Evolutionary conservation across 2,329 filamentous ascomycete genomes (phyloP), one percentile per base, ranked within the genome.

Genomic region (Ceratocystis papillata): DNA sequence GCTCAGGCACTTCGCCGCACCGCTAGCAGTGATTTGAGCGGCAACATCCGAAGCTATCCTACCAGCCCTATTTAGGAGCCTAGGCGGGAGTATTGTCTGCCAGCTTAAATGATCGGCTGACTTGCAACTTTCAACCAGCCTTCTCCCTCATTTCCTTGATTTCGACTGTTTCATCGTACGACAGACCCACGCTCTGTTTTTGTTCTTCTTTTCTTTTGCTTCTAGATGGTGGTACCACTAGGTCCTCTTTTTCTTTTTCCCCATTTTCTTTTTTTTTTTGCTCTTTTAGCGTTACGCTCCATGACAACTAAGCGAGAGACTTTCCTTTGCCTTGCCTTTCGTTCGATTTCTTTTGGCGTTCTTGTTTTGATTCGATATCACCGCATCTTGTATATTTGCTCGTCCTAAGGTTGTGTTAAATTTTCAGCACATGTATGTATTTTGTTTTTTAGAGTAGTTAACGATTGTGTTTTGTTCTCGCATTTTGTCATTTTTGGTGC

Each of bases 1-100:
- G 83, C 87, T 64, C 91, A 96, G 76, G 92, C 90, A 17, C 78
- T 96, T 72, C 81, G 89, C 73, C 87, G 89, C 74, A 96, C 91
- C 15, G 89, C 86, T 57, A 96, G 90, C 75, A 84, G 88, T 20
- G 93, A 96, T 73, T 77, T 96, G 67, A 79, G 79, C 70, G 44
- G 44, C 20, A 77, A 76, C 61, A 73, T 79, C 61, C 77, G 81
- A 68, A 86, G 84, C 74, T 76, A 79, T 63, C 83, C 84, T 2
- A 76, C 79, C 44, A 87, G 84, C 71, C 84, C 84, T 1, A 76
- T 83, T 41, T 81, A 84, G 59, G 71, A 67, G 6, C 70, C 10
- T 17, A 7, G n/a, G 57, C 41, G 48, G 5, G 48, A n/a, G 4
- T 50, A 25, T 12, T n/a, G 15, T 22, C 20, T 44, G 3, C 22